Evolutionary conservation across 1,139 yeast species (phyloP).

Genomic region (Magnusiomyces paraingens): DNA sequence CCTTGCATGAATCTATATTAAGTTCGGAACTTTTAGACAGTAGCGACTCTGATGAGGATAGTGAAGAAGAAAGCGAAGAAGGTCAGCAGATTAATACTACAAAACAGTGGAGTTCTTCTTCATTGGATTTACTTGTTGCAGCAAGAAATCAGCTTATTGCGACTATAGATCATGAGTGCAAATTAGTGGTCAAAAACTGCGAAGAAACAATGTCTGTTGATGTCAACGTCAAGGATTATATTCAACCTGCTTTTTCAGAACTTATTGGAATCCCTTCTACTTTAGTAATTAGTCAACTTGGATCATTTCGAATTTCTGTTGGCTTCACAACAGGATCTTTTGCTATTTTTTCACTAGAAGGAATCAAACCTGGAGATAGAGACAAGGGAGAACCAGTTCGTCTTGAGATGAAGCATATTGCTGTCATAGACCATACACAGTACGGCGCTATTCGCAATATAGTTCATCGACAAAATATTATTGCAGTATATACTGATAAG

Average conservation of each 20-base stretch:
- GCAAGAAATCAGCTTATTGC: constrained; percentile 14
- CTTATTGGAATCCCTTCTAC: constrained; percentile 11
- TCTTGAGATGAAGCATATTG: constrained; percentile 9
- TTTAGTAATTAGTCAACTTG: constrained; percentile 12
- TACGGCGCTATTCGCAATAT: constrained; percentile 13
- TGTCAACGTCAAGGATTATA: constrained; percentile 7
- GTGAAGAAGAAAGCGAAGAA: background rate
- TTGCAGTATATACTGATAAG: constrained; percentile 15
- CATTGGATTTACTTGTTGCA: constrained; percentile 7
- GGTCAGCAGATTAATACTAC: background rate
- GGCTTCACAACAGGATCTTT: constrained; percentile 16
- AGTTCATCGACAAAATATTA: constrained; percentile 13
- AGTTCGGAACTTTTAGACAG: no score
- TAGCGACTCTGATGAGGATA: no score
- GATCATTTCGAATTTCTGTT: constrained; percentile 11
- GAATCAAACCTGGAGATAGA: constrained; percentile 3
- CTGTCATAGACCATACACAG: constrained; percentile 7
- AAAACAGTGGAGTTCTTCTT: background rate
- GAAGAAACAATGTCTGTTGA: constrained; percentile 2
- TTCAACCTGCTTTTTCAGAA: background rate
- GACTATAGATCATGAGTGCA: constrained; percentile 1
- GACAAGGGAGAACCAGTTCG: background rate
- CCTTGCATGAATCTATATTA: no score
- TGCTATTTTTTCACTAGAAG: constrained; percentile 11
- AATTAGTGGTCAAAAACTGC: constrained; percentile 9